These are phyloP conservation scores for Leccinum boreale DNA, from an alignment of 768 basidiomycete genomes.

Conservation along the genomic window DNA sequence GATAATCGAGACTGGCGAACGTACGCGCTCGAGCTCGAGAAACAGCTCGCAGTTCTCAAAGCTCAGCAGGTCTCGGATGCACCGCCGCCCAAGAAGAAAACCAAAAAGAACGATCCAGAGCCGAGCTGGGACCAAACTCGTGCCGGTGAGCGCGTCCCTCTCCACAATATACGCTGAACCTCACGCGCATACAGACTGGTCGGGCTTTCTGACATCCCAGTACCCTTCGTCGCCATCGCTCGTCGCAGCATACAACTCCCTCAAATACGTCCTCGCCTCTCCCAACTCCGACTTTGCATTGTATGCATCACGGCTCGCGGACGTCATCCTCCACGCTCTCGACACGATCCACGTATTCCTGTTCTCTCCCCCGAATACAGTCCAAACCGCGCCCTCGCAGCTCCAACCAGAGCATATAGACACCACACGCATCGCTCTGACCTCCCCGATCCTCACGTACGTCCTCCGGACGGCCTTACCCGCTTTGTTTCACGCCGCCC, in stretches of 20 bases:
- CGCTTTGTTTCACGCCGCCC: slow-evolving; percentile 7
- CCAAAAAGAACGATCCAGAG: slow-evolving; percentile 20
- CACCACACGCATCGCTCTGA: slow-evolving; percentile 17
- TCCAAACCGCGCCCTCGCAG: background rate
- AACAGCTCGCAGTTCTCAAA: slow-evolving; percentile 19
- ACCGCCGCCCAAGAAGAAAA: slow-evolving; percentile 27
- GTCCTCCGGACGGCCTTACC: slow-evolving; percentile 22
- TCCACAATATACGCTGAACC: background rate
- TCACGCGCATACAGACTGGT: slow-evolving; percentile 14
- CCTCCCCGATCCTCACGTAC: slow-evolving; percentile 23
- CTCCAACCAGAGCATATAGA: slow-evolving; percentile 12
- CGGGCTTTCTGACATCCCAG: slow-evolving; percentile 16
- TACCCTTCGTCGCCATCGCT: slow-evolving; percentile 24
- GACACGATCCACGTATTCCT: slow-evolving; percentile 18
- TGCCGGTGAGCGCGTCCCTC: slow-evolving; percentile 6
- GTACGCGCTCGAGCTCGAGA: slow-evolving; percentile 31
- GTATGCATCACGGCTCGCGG: slow-evolving; percentile 13
- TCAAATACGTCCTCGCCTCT: slow-evolving; percentile 16
- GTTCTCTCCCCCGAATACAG: slow-evolving; percentile 9
- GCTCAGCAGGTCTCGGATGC: slow-evolving; percentile 14
- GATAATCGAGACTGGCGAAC: slow-evolving; percentile 18
- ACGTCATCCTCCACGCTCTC: slow-evolving; percentile 19
- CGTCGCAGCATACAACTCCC: slow-evolving; percentile 18
- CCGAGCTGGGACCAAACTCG: slow-evolving; percentile 23
- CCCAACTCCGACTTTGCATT: slow-evolving; percentile 1